Evolutionary conservation across 2,329 filamentous ascomycete genomes (phyloP).

Genomic region (Arthrobotrys pseudoclavata): DNA sequence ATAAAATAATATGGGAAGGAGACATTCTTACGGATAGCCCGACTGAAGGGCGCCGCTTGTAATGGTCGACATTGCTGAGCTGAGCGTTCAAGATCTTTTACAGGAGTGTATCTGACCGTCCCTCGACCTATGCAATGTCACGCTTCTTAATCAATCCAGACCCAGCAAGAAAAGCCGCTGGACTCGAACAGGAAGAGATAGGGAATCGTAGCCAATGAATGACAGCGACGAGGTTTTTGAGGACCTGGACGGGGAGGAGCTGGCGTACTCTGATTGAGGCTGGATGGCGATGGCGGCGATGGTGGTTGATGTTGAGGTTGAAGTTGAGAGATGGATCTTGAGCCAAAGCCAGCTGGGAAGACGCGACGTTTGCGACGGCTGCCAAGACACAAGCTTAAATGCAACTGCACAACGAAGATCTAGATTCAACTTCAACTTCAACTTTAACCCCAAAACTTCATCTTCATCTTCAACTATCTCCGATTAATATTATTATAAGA

Average conservation of each 20-base stretch:
- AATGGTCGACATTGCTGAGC: constrained; percentile 29
- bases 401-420: constrained; percentile 12
- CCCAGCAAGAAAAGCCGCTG: background rate
- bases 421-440: constrained; percentile 4
- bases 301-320: constrained; percentile 2
- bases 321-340: background rate
- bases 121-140: background rate
- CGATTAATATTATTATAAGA: background rate
- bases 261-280: constrained; percentile 9
- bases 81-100: background rate
- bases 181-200: constrained; percentile 13
- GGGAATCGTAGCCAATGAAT: constrained; percentile 28
- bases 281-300: constrained; percentile 25
- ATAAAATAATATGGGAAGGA: background rate
- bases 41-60: constrained; percentile 27
- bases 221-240: background rate
- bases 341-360: constrained; percentile 39
- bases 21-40: constrained; percentile 42
- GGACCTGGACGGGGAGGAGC: background rate
- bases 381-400: constrained; percentile 23
- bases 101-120: background rate
- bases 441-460: constrained; percentile 1
- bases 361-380: constrained; percentile 55
- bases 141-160: background rate
- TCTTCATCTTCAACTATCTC: background rate